phyloP scores from a whole-genome alignment of 176 grass and related monocot genomes.

The Oryza glaberrima region DNA sequence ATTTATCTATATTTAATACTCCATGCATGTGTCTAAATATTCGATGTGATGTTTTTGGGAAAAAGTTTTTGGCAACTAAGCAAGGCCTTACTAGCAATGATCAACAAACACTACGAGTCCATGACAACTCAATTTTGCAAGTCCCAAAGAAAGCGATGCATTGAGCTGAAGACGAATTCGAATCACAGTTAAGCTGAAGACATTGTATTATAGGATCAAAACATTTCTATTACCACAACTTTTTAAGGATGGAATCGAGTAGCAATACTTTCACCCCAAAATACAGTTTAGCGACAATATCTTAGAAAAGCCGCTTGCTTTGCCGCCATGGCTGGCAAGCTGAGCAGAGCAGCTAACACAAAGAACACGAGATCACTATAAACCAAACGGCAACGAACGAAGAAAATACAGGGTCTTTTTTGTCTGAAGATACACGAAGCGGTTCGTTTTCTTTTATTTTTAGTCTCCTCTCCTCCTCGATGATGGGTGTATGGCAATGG shows the following conservation, averaged over 20 bases:
- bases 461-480: slow-evolving; percentile 19
- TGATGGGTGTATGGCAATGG: neutral
- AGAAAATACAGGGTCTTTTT: slow-evolving; percentile 10
- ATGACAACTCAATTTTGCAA: neutral
- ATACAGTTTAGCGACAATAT: slow-evolving; percentile 32
- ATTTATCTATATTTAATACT: too few species aligned
- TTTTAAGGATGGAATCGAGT: slow-evolving; percentile 8
- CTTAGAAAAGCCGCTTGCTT: slow-evolving; percentile 19
- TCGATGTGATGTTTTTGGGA: too few species aligned
- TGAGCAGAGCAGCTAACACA: slow-evolving; percentile 45
- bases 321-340: slow-evolving; percentile 21
- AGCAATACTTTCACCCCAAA: slow-evolving; percentile 48
- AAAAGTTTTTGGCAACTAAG: too few species aligned
- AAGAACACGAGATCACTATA: slow-evolving; percentile 42
- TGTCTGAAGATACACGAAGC: slow-evolving; percentile 32
- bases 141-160: neutral
- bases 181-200: neutral
- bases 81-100: neutral
- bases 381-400: slow-evolving; percentile 40
- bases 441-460: slow-evolving; percentile 35
- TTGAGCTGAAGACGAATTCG: neutral
- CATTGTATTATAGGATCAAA: neutral
- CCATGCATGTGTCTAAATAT: too few species aligned
- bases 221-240: slow-evolving; percentile 33
- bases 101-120: neutral